Conservation (phyloP, 192 early-diverging fungal genomes). For the Podila epigama region DNA sequence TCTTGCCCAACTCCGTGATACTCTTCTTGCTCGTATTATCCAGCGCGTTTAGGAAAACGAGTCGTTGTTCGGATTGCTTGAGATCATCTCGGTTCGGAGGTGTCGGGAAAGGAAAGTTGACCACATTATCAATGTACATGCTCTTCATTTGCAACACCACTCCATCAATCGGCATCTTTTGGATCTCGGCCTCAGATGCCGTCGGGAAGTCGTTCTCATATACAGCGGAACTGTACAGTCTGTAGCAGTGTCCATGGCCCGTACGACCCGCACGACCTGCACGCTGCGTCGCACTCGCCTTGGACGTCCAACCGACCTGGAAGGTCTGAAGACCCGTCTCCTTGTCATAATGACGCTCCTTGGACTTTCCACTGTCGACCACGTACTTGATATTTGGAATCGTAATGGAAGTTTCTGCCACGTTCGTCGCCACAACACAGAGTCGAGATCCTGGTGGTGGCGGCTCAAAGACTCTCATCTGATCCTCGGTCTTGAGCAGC, state of each 20-base stretch:
- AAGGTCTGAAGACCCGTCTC: constrained; percentile 91
- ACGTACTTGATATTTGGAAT: constrained; percentile 97
- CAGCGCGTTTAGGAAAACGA: constrained; percentile 81
- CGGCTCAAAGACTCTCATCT: constrained; percentile 90
- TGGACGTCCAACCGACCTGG: constrained; percentile 91
- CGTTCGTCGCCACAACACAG: constrained; percentile 96
- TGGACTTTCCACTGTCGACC: constrained; percentile 94
- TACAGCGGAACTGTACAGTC: constrained; percentile 92
- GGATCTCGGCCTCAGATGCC: constrained; percentile 91
- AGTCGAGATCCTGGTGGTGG: constrained; percentile 89
- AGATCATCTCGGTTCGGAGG: constrained; percentile 82
- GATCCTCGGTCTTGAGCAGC: constrained; percentile 87
- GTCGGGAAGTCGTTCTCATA: constrained; percentile 88
- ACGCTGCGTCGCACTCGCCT: constrained; percentile 93
- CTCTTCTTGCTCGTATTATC: constrained; percentile 62
- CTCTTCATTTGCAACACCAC: constrained; percentile 98
- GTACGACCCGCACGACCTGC: constrained; percentile 97
- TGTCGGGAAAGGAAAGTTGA: constrained; percentile 98
- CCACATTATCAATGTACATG: constrained; percentile 95
- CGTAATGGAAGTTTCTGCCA: constrained; percentile 98
- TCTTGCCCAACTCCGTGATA: constrained; percentile 84
- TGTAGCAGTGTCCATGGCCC: constrained; percentile 96
- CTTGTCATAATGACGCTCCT: constrained; percentile 86
- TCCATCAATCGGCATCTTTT: constrained; percentile 94
- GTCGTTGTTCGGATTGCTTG: constrained; percentile 78